These are phyloP conservation scores for Verticillium klebahnii DNA, from an alignment of 2,329 filamentous ascomycete species.

Conservation along the genomic window DNA sequence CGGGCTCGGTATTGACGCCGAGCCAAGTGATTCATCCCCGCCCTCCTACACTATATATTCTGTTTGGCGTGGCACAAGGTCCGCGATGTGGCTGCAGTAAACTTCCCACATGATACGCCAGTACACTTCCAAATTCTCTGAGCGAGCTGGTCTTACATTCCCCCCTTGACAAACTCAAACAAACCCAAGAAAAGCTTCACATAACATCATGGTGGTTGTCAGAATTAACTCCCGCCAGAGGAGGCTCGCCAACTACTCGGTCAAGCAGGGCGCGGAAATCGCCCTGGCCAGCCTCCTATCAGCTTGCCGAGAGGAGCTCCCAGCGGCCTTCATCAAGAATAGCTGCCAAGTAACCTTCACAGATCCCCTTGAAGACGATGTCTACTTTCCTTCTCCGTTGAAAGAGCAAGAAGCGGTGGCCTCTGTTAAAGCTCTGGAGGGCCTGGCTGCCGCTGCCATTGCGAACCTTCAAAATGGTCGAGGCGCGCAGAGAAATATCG, in stretches of 20 bases:
- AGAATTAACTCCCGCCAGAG: slow-evolving; percentile 8
- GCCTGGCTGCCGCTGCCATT: slow-evolving; percentile 54
- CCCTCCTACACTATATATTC: slow-evolving; percentile 3
- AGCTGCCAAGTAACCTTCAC: slow-evolving; percentile 23
- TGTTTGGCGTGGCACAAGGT: slow-evolving; percentile 2
- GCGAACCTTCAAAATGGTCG: slow-evolving; percentile 40
- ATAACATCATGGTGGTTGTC: slow-evolving; percentile 7
- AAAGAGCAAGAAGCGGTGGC: slow-evolving; percentile 33
- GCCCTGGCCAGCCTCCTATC: slow-evolving; percentile 22
- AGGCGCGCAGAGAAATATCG: slow-evolving; percentile 30
- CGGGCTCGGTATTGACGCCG: not conserved
- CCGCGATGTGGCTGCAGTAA: slow-evolving; percentile 8
- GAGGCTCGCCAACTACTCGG: slow-evolving; percentile 19
- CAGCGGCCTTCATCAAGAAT: slow-evolving; percentile 21
- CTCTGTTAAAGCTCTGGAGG: slow-evolving; percentile 56
- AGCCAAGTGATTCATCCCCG: not conserved
- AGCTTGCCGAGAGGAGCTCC: slow-evolving; percentile 24
- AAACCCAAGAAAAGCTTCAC: not conserved
- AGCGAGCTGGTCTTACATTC: not conserved
- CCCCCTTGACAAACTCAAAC: not conserved
- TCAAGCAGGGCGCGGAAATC: slow-evolving; percentile 22
- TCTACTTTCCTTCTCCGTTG: slow-evolving; percentile 34
- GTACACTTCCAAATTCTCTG: not conserved
- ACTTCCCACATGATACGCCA: slow-evolving; percentile 1
- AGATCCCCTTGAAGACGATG: slow-evolving; percentile 21